Evolutionary conservation across 768 basidiomycete species (phyloP).

Genomic region (Lactarius hatsudake): DNA sequence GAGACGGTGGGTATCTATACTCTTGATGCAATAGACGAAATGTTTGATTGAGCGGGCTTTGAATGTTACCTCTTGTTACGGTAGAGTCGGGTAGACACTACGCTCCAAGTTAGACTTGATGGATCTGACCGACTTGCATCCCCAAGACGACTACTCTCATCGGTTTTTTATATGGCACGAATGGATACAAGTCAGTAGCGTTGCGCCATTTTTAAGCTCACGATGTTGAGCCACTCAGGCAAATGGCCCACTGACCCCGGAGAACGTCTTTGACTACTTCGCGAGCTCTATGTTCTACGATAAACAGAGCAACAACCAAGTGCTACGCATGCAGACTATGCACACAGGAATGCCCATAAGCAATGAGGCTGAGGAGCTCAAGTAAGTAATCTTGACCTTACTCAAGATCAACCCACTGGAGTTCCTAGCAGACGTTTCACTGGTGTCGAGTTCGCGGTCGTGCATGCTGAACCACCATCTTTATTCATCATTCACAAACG

Average conservation of each 20-base stretch:
- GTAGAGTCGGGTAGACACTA: too few relatives aligned
- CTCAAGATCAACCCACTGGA: background rate
- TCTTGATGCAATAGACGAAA: background rate
- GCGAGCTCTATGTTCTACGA: constrained; percentile 91
- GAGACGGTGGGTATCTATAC: background rate
- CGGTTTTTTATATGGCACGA: constrained; percentile 90
- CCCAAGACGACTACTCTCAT: constrained; percentile 77
- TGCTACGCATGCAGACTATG: constrained; percentile 90
- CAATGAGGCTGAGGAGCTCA: constrained; percentile 85
- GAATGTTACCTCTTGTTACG: background rate
- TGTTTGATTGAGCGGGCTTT: background rate
- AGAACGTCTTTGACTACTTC: constrained; percentile 90
- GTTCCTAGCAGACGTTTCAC: constrained; percentile 64
- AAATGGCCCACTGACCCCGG: constrained; percentile 69
- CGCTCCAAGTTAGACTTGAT: constrained; percentile 31
- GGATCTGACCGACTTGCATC: constrained; percentile 66
- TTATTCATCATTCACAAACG: constrained; percentile 90
- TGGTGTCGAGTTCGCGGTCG: constrained; percentile 84
- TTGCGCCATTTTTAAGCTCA: background rate
- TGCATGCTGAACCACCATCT: constrained; percentile 73
- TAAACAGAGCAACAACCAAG: constrained; percentile 90
- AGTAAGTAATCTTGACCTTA: constrained; percentile 44
- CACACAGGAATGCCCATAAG: constrained; percentile 73
- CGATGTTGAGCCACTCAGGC: constrained; percentile 43
- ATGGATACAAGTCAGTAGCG: constrained; percentile 66